Percentiles rank a stretch among this genome's conserved stretches.
These are phyloP conservation scores for Yamadazyma blattariae DNA, from an alignment of 1,139 yeast genomes.

Conservation along the genomic window DNA sequence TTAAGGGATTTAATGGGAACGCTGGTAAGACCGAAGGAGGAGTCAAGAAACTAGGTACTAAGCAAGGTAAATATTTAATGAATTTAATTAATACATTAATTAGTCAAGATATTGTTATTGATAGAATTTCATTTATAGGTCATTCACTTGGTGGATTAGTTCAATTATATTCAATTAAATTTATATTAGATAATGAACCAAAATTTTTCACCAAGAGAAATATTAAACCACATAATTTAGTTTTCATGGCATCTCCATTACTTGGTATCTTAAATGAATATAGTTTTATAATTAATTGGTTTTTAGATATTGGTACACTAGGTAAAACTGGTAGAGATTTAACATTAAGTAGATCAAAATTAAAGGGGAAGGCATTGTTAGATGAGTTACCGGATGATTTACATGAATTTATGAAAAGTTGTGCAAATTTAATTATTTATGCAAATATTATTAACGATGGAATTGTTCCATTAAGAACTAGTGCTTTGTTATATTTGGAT, in stretches of 20 bases:
- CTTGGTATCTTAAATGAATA: conserved; percentile 82
- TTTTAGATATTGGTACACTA: conserved; percentile 80
- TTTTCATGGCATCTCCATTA: conserved; percentile 83
- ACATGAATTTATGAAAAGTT: conserved; percentile 58
- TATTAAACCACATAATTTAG: conserved; percentile 63
- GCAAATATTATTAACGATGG: conserved; percentile 90
- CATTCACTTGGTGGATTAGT: conserved; percentile 92
- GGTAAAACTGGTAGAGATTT: conserved; percentile 93
- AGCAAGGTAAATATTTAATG: conserved; percentile 71
- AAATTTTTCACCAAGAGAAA: conserved; percentile 56
- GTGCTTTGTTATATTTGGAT: conserved; percentile 51
- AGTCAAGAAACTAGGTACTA: conserved; percentile 73
- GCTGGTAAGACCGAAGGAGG: conserved; percentile 91
- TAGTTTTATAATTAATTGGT: conserved; percentile 80
- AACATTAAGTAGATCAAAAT: conserved; percentile 46
- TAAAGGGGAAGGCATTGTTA: conserved; percentile 56
- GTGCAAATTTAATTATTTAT: conserved; percentile 67
- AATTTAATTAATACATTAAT: conserved; percentile 41
- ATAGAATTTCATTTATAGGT: conserved; percentile 78
- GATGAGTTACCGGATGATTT: conserved; percentile 79
- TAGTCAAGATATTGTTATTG: conserved; percentile 32
- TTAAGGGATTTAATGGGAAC: conserved; percentile 79
- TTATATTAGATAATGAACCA: conserved; percentile 51
- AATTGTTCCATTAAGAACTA: conserved; percentile 77
- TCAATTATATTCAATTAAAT: conserved; percentile 88